Percentiles rank a stretch among this genome's conserved stretches.
These are phyloP conservation scores for Arxiozyma slooffiae DNA, from an alignment of 1,139 yeast genomes.

Conservation along the genomic window DNA sequence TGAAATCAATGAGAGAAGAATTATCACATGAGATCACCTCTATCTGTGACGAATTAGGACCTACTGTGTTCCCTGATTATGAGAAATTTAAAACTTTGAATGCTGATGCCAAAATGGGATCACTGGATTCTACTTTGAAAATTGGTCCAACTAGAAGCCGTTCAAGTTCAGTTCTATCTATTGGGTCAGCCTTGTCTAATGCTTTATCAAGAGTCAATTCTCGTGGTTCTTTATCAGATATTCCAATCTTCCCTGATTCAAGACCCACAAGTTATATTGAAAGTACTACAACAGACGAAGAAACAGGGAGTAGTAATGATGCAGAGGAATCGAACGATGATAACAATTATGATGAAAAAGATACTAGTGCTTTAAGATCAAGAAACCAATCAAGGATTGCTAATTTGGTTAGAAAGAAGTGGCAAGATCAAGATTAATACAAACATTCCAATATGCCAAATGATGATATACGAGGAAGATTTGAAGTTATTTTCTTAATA, in stretches of 20 bases:
- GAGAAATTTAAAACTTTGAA: constrained; percentile 19
- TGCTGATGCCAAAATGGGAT: constrained; percentile 10
- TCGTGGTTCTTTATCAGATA: constrained; percentile 32
- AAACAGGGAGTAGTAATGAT: neutral
- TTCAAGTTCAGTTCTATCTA: constrained; percentile 24
- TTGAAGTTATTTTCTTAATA: neutral
- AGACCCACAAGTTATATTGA: constrained; percentile 1
- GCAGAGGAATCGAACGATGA: neutral
- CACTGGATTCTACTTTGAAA: constrained; percentile 8
- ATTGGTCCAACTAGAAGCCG: constrained; percentile 20
- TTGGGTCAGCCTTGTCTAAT: constrained; percentile 26
- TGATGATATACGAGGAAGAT: neutral
- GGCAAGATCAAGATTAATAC: constrained; percentile 15
- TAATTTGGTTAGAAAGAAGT: constrained; percentile 18
- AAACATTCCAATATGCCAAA: neutral
- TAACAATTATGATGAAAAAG: neutral
- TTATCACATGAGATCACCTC: constrained; percentile 46
- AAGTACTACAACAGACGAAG: constrained; percentile 4
- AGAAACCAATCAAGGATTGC: constrained; percentile 14
- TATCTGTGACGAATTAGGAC: constrained; percentile 55
- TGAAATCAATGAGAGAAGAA: constrained; percentile 40
- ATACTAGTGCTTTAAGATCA: constrained; percentile 4
- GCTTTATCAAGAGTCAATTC: constrained; percentile 34
- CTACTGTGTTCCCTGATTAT: constrained; percentile 54
- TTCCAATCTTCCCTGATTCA: constrained; percentile 31